phyloP scores from a whole-genome alignment of 179 eudicot genomes.

The Sideroxylon spinosum region DNA sequence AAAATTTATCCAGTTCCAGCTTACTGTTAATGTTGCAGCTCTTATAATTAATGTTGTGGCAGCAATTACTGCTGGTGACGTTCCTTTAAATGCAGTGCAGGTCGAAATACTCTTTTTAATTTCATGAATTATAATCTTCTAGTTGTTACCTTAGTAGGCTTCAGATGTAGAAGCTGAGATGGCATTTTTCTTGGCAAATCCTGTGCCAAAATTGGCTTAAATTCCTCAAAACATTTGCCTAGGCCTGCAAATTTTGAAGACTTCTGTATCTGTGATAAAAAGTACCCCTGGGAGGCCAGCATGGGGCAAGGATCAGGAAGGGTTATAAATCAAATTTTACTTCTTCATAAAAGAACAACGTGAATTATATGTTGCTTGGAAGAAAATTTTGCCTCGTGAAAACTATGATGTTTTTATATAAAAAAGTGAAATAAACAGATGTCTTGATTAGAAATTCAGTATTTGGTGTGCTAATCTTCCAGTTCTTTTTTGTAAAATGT shows the following conservation, averaged over 20 bases:
- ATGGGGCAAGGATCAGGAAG: background rate
- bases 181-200: background rate
- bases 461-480: background rate
- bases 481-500: background rate
- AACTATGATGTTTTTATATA: background rate
- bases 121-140: constrained; percentile 5
- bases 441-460: background rate
- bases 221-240: background rate
- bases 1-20: constrained; percentile 96
- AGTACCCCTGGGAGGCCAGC: background rate
- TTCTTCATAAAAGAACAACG: too few species aligned
- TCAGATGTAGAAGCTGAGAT: background rate
- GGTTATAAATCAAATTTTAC: too few species aligned
- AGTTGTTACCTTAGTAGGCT: background rate
- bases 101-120: constrained; percentile 28
- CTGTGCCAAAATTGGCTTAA: background rate
- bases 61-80: constrained; percentile 75
- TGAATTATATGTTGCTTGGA: background rate
- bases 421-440: constrained; percentile 7
- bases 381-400: background rate
- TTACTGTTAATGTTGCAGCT: constrained; percentile 92
- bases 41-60: constrained; percentile 86
- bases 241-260: background rate
- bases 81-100: constrained; percentile 89
- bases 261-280: background rate